Conservation (phyloP, 495 filamentous ascomycete species). For the Rostrohypoxylon terebratum region DNA sequence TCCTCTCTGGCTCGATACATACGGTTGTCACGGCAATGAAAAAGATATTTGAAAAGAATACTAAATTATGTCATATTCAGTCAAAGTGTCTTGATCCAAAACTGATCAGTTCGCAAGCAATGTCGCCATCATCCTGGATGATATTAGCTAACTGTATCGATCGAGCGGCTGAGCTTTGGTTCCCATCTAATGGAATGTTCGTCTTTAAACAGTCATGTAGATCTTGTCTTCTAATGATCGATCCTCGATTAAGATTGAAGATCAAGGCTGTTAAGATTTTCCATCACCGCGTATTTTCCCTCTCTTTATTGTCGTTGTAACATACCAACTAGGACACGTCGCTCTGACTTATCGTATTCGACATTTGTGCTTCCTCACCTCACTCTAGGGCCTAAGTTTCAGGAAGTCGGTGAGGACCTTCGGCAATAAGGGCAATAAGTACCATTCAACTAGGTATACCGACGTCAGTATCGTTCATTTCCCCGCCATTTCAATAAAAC, state of each 20-base stretch:
- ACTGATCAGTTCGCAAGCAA: constrained; percentile 23
- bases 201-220: constrained; percentile 7
- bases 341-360: constrained; percentile 14
- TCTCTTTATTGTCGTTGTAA: constrained; percentile 5
- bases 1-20: constrained; percentile 11
- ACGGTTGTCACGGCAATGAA: constrained; percentile 22
- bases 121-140: constrained; percentile 43
- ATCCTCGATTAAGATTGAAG: constrained; percentile 24
- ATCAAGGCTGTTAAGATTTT: constrained; percentile 1
- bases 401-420: constrained; percentile 6
- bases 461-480: not conserved
- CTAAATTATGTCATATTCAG: not conserved
- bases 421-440: not conserved
- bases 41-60: not conserved
- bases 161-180: constrained; percentile 26
- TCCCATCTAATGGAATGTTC: constrained; percentile 25
- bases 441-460: not conserved
- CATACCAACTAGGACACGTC: not conserved
- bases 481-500: not conserved
- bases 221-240: constrained; percentile 26
- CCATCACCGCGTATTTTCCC: constrained; percentile 2
- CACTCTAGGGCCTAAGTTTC: not conserved
- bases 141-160: constrained; percentile 25
- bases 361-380: constrained; percentile 5
- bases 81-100: constrained; percentile 14